phyloP scores from a whole-genome alignment of 164 flowering plant species.

The Annona squamosa region DNA sequence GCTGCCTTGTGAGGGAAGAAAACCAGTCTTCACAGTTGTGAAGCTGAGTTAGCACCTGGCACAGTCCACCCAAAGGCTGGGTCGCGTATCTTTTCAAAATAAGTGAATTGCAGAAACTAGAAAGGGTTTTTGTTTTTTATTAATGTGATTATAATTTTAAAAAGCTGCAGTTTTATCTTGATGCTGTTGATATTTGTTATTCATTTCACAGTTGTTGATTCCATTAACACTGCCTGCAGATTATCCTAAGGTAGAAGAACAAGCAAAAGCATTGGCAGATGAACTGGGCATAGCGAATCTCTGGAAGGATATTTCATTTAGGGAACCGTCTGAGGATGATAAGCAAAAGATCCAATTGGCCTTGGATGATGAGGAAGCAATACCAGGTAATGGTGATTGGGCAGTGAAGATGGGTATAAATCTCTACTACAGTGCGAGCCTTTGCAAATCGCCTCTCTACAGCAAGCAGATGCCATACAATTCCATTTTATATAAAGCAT shows the following conservation, averaged over 20 bases:
- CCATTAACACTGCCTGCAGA: constrained; percentile 36
- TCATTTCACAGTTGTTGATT: constrained; percentile 2
- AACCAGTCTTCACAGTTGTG: too few relatives aligned
- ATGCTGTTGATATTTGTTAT: not conserved
- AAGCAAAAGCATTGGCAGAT: constrained; percentile 65
- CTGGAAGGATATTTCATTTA: constrained; percentile 64
- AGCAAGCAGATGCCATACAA: constrained; percentile 96
- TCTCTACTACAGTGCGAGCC: constrained; percentile 76
- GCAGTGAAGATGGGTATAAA: constrained; percentile 88
- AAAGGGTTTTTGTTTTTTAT: too few relatives aligned
- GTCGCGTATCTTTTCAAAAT: too few relatives aligned
- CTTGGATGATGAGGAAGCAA: constrained; percentile 62
- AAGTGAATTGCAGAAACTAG: too few relatives aligned
- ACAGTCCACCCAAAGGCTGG: too few relatives aligned
- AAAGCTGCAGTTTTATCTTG: too few relatives aligned
- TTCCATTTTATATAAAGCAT: constrained; percentile 65
- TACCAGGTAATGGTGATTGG: constrained; percentile 84
- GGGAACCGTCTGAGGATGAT: constrained; percentile 56
- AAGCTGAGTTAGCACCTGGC: too few relatives aligned
- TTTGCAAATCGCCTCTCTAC: constrained; percentile 86
- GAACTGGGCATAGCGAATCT: constrained; percentile 48
- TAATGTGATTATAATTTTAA: too few relatives aligned
- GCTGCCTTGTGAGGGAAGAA: too few relatives aligned
- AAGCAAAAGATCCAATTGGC: constrained; percentile 51
- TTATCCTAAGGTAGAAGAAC: constrained; percentile 69